Evolutionary conservation across 495 filamentous ascomycete species (phyloP), one percentile per base, ranked within the genome.

Genomic region (Cercophora scortea): DNA sequence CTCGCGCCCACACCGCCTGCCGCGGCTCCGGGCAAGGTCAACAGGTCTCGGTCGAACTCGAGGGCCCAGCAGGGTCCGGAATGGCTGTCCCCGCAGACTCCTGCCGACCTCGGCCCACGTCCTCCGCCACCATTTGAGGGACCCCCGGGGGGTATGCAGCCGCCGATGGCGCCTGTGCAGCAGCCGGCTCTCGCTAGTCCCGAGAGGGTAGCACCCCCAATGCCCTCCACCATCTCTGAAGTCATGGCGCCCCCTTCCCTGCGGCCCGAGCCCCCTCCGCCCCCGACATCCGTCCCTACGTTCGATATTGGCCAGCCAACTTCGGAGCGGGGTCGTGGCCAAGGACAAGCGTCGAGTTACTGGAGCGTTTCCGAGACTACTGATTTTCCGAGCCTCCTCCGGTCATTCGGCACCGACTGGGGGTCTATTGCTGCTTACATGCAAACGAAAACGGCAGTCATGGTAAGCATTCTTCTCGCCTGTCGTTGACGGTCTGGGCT

Each of bases 291-390:
- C 18, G 62, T 70, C 38, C 47, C 67, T 42, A 64, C 64, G 8
- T 70, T 76, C 53, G 70, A 77, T 53, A 58, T 76, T 57, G 42
- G 69, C 9, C 66, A 61, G 42, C 42, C 70, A 25, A 38, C 10
- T 33, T 61, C 68, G 17, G 73, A 76, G 36, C 75, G 71, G 36
- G 71, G 62, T 50, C 67, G 79, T 39, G 74, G 75, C n/a, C 71
- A 76, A 6, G 64, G 78, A 50, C 82, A 82, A 46, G 82, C 89
- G 7, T 95, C 89, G 2, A 96, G 93, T 63, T 98, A 98, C 67
- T 98, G 93, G 93, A 96, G 92, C 56, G 93, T 97, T 25, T 85
- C 87, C 2, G 93, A 98, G 65, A 79, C 86, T 33, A 82, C 73
- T 18, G 89, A 96, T 63, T 97, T 98, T 62, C 83, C 83, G 1